Percentiles rank a stretch among this genome's conserved stretches.
Conservation (phyloP, 495 filamentous ascomycete genomes). For the Jackrogersella minutella region DNA sequence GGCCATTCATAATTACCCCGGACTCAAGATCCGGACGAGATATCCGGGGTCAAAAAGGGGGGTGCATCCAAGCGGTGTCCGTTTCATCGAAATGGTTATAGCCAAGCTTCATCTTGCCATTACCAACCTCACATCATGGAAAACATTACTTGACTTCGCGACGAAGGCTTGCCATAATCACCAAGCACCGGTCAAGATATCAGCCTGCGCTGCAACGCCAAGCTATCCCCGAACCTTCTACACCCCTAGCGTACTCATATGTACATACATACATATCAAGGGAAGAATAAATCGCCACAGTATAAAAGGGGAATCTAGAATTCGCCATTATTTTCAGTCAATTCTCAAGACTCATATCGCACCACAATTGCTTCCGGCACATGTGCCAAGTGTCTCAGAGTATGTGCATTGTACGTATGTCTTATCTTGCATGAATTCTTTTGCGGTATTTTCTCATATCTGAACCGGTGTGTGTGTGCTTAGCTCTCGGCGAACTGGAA, state of each 20-base stretch:
- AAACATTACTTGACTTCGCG: background rate
- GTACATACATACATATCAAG: too few relatives aligned
- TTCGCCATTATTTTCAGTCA: too few relatives aligned
- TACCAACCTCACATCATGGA: background rate
- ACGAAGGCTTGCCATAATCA: background rate
- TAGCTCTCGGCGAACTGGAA: background rate
- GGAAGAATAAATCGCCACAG: too few relatives aligned
- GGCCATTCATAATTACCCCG: slow-evolving; percentile 2
- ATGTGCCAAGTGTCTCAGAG: slow-evolving; percentile 1
- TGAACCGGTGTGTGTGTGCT: background rate
- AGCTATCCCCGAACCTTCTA: background rate
- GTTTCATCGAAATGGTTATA: too few relatives aligned
- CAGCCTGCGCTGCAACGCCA: background rate
- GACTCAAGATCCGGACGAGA: background rate
- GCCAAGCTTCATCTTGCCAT: background rate
- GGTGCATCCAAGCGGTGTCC: background rate
- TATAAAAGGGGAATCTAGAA: too few relatives aligned
- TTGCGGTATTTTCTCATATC: slow-evolving; percentile 7
- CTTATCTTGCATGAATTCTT: slow-evolving; percentile 5
- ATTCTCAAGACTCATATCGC: background rate
- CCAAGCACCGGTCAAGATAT: background rate
- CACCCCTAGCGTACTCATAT: background rate
- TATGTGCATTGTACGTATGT: background rate
- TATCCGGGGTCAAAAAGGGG: background rate
- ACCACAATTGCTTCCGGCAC: background rate